A percentile compares a stretch with the other conserved stretches of the same genome.
Conservation (phyloP, 176 grass and related monocot genomes). For the Bolboschoenus planiculmis region DNA sequence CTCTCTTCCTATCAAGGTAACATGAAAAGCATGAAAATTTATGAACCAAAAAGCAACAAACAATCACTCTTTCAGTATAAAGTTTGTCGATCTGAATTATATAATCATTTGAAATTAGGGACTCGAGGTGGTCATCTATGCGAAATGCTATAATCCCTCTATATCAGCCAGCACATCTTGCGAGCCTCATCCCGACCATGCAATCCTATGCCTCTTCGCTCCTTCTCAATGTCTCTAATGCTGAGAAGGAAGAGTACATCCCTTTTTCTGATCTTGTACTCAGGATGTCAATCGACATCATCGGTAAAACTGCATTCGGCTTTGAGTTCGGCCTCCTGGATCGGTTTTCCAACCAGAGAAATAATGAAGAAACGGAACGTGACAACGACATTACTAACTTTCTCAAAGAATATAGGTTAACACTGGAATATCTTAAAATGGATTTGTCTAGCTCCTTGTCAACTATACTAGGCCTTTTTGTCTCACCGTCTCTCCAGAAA, state of each 20-base stretch:
- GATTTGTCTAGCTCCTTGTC: conserved; percentile 87
- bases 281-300: conserved; percentile 70
- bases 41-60: not conserved
- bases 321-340: conserved; percentile 65
- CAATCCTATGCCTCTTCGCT: conserved; percentile 49
- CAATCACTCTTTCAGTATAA: not conserved
- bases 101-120: conserved; percentile 21
- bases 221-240: conserved; percentile 24
- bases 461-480: conserved; percentile 66
- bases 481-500: conserved; percentile 46
- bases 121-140: conserved; percentile 74
- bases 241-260: conserved; percentile 46
- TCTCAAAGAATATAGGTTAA: conserved; percentile 51
- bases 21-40: not conserved
- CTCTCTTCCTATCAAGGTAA: conserved; percentile 71
- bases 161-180: conserved; percentile 74
- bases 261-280: conserved; percentile 63
- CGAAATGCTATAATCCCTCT: conserved; percentile 74
- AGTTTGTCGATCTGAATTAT: not conserved
- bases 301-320: conserved; percentile 83
- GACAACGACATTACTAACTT: conserved; percentile 47
- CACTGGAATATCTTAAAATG: conserved; percentile 80
- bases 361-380: not conserved
- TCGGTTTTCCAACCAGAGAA: not conserved
- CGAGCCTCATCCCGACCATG: conserved; percentile 68